Evolutionary conservation across 805 yeast species (phyloP), one percentile per base, ranked within the genome.

Genomic region (Kuraishia floccosa): DNA sequence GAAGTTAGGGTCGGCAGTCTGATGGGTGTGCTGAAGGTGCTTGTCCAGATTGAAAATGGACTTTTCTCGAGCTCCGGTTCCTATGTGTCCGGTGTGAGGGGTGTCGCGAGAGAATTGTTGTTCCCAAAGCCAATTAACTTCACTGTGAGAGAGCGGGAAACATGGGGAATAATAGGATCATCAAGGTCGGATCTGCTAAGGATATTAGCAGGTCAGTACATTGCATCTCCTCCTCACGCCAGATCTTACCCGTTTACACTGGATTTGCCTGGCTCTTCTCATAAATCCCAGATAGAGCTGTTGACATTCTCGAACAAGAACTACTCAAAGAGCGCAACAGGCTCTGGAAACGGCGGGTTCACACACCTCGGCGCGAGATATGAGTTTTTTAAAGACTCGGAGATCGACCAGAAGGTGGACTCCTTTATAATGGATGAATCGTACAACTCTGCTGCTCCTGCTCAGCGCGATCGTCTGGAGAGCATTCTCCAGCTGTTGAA

Each of bases 321-420:
- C 31, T 43, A 51, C 47, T 54, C 60, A 42, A 39, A 49, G 35
- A 18, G 41, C 45, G 27, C 27, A 24, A 39, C 14, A 35, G 60
- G 47, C 30, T 53, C 53, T 37, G 58, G 43, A 45, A 57, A 52
- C 50, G 71, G 71, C 46, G 64, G 52, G 6, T 64, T 44, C 11
- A 82, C 86, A 0, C 94, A 87, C 58, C 43, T 89, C 22, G 76
- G 94, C 31, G 95, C 97, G 1, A 55, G 98, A 31, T 89, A 84
- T 47, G 98, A 89, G 54, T 73, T 72, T 33, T 83, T 72, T 49
- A 79, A 87, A 37, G 96, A 89, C 39, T 32, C 45, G 25, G 85
- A 72, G 36, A 76, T 79, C 39, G 96, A 89, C 49, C 76, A 72
- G 39, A 72, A 79, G 9, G 70, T 86, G 12, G 63, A 62, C 14